phyloP scores from a whole-genome alignment of 148 eudicot species.

The Cornus suecica region DNA sequence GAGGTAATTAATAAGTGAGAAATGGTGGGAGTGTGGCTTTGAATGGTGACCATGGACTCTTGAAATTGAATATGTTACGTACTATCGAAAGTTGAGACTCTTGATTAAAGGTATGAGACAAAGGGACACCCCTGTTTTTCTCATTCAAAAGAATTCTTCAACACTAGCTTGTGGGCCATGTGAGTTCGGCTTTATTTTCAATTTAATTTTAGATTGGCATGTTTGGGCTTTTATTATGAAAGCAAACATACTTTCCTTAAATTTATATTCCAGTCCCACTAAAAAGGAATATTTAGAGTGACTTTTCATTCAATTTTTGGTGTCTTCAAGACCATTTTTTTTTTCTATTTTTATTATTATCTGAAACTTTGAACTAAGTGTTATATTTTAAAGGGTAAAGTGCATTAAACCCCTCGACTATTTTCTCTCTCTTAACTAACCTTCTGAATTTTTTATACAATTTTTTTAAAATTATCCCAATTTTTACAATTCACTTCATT shows the following conservation, averaged over 20 bases:
- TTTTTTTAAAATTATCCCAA: neutral
- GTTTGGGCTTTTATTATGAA: conserved; percentile 5
- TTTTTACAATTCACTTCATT: neutral
- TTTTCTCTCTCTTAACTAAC: no score
- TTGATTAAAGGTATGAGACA: conserved; percentile 11
- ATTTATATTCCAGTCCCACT: neutral
- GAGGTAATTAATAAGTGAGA: neutral
- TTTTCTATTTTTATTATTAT: neutral
- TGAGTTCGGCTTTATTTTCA: neutral
- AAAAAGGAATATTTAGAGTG: conserved; percentile 3
- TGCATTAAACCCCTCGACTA: no score
- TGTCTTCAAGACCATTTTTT: conserved; percentile 1
- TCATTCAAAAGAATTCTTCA: neutral
- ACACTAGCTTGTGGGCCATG: neutral
- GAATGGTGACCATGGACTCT: neutral
- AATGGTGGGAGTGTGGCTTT: neutral
- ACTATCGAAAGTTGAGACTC: neutral
- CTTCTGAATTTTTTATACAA: neutral
- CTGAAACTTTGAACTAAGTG: neutral
- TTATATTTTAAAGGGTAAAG: no score
- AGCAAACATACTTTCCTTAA: conserved; percentile 13
- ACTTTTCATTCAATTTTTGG: neutral
- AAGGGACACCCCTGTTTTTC: conserved; percentile 20
- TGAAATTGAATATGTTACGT: neutral
- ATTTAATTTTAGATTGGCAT: neutral